These are phyloP conservation scores for Ambispora gerdemannii DNA, from an alignment of 192 early-diverging fungal species.

Conservation along the genomic window DNA sequence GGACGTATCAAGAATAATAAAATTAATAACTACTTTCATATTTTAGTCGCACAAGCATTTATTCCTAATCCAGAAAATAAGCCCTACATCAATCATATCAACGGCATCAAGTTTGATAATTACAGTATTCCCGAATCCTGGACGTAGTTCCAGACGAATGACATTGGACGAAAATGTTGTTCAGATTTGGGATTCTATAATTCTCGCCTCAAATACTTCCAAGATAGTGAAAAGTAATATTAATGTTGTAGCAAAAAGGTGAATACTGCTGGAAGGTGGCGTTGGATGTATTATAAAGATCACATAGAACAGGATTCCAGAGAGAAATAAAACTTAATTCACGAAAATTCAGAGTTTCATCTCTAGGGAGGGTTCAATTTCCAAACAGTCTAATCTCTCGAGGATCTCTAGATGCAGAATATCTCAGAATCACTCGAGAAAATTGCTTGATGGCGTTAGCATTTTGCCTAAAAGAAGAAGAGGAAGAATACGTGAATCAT, in stretches of 20 bases:
- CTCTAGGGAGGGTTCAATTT: slow-evolving; percentile 4
- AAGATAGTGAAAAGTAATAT: no score
- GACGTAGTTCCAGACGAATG: background rate
- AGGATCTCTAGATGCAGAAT: slow-evolving; percentile 10
- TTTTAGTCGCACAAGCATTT: background rate
- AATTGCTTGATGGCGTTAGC: background rate
- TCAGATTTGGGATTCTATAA: no score
- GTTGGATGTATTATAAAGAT: slow-evolving; percentile 14
- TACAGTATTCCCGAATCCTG: background rate
- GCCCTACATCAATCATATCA: no score
- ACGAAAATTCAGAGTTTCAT: slow-evolving; percentile 4
- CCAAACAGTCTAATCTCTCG: background rate
- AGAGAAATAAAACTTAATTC: no score
- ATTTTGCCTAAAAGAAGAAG: slow-evolving; percentile 14
- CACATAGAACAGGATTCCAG: background rate
- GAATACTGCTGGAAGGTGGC: no score
- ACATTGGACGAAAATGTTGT: background rate
- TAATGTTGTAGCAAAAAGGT: no score
- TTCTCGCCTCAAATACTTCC: no score
- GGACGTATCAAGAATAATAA: background rate
- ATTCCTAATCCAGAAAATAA: no score
- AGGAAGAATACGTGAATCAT: no score
- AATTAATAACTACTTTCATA: background rate
- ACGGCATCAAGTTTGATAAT: no score
- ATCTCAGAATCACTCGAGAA: background rate